Evolutionary conservation across 176 grass and related monocot species (phyloP), one percentile per base, ranked within the genome.

Genomic region (Cymbopogon citratus): DNA sequence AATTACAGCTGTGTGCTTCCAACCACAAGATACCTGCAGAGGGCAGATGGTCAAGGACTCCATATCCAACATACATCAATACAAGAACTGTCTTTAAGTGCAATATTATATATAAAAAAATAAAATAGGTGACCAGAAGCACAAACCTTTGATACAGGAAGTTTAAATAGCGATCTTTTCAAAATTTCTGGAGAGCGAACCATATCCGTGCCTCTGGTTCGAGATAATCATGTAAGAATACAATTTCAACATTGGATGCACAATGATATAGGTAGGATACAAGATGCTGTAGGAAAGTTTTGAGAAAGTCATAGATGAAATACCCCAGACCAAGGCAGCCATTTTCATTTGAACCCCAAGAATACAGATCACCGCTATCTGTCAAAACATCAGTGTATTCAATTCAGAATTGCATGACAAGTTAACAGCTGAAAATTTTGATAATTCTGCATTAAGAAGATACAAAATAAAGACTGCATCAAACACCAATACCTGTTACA

Each of bases 291-390:
- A 54, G 12, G 7, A 24, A 82, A 45, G 16, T 85, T 91, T 76
- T 19, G 9, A 82, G 40, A 64, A 57, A 62, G 60, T 73, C 88
- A 71, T 69, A 79, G 76, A 84, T 73, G 70, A 70, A 83, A 68
- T 93, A 98, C 95, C 95, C 95, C 84, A 94, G 88, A 75, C 95
- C 95, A 87, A 98, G 90, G 82, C 92, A 98, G 36, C 95, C 92
- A 85, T 98, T 98, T 90, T 98, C 95, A 86, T 98, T 98, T 83
- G 92, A 89, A 82, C 95, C 95, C 95, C 95, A 98, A 48, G 92
- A 86, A 52, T 93, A 98, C 35, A 95, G 46, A 77, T 86, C 88
- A 81, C 95, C 92, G 71, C 16, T 82, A 74, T 84, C 95, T 98
- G 85, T 57, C 9, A 90, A 38, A 84, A 69, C 5, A 87, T 48